Conservation (phyloP, 1,284 basidiomycete genomes). For the Leccinum solheimii region DNA sequence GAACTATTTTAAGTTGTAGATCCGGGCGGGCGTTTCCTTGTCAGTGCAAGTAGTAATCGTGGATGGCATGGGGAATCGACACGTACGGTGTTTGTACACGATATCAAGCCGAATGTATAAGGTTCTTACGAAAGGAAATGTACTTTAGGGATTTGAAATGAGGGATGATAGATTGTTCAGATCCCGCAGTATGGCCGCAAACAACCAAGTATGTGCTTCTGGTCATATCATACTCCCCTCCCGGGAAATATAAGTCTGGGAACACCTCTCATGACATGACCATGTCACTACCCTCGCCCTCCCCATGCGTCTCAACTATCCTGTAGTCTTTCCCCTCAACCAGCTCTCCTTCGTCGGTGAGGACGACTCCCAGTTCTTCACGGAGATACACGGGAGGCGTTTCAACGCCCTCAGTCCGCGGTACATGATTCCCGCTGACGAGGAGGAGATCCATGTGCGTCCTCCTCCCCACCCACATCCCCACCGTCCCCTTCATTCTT, state of each 20-base stretch:
- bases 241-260: slow-evolving; percentile 33
- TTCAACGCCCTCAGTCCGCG: slow-evolving; percentile 51
- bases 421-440: slow-evolving; percentile 62
- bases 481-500: neutral
- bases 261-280: slow-evolving; percentile 2
- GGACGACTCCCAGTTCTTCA: slow-evolving; percentile 53
- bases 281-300: slow-evolving; percentile 23
- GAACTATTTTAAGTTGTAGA: slow-evolving; percentile 71
- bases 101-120: slow-evolving; percentile 60
- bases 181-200: slow-evolving; percentile 37
- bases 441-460: slow-evolving; percentile 58
- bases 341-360: slow-evolving; percentile 41
- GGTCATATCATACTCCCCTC: slow-evolving; percentile 36
- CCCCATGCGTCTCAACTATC: slow-evolving; percentile 36
- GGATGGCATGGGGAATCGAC: slow-evolving; percentile 95
- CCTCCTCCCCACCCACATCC: neutral
- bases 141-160: slow-evolving; percentile 33
- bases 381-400: slow-evolving; percentile 45
- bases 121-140: slow-evolving; percentile 38
- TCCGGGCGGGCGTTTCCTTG: slow-evolving; percentile 79
- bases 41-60: slow-evolving; percentile 91
- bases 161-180: slow-evolving; percentile 22
- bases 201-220: slow-evolving; percentile 29
- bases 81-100: slow-evolving; percentile 85
- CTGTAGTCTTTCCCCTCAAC: slow-evolving; percentile 36